These are phyloP conservation scores for Blastobotrys arbuscula DNA, from an alignment of 1,139 yeast species.

Conservation along the genomic window DNA sequence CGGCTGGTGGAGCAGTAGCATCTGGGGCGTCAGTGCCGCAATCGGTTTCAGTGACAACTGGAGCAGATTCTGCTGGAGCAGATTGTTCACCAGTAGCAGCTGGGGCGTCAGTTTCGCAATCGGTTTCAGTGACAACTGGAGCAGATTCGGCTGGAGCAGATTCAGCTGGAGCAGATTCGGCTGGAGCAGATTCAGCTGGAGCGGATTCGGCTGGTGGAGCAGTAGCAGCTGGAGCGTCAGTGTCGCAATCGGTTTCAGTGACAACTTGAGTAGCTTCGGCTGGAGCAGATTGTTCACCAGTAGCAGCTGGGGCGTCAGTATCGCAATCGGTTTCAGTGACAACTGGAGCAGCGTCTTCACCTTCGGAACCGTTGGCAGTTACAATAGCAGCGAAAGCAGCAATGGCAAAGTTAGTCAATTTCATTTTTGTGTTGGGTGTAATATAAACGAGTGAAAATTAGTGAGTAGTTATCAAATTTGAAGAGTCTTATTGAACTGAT, in stretches of 20 bases:
- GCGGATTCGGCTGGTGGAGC: slow-evolving; percentile 5
- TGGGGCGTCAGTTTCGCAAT: background rate
- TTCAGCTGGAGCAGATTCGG: slow-evolving; percentile 5
- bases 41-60: background rate
- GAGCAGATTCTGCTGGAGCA: background rate
- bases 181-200: slow-evolving; percentile 2
- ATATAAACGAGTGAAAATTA: background rate
- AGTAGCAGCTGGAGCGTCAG: background rate
- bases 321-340: background rate
- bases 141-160: background rate
- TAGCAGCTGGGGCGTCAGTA: background rate
- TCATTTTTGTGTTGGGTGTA: slow-evolving; percentile 14
- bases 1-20: slow-evolving; percentile 1
- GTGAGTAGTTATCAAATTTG: background rate
- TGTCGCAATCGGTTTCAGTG: slow-evolving; percentile 1
- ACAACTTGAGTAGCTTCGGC: background rate
- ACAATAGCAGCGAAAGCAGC: slow-evolving; percentile 17
- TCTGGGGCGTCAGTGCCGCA: slow-evolving; percentile 1
- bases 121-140: background rate
- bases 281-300: background rate
- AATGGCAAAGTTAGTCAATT: background rate
- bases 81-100: background rate
- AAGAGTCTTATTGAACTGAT: background rate
- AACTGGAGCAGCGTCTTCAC: background rate
- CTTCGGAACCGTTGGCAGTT: background rate